phyloP scores from a whole-genome alignment of 2,329 filamentous ascomycete genomes.

The Alternaria alternata region DNA sequence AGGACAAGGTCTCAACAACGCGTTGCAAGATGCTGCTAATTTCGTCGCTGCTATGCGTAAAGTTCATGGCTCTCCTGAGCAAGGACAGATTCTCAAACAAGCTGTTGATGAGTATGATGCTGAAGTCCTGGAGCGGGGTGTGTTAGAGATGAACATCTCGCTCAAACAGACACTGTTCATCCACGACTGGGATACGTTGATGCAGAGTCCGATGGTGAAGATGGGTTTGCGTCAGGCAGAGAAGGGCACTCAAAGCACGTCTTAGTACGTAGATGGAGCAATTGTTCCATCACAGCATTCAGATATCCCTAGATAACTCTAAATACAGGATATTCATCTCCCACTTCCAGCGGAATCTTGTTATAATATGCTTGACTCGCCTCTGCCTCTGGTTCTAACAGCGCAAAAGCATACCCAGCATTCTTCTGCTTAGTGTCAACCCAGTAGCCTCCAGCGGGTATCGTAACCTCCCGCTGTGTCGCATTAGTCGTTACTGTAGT shows the following conservation, averaged over 20 bases:
- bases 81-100: conserved; percentile 9
- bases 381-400: neutral
- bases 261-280: neutral
- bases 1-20: conserved; percentile 49
- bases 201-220: conserved; percentile 39
- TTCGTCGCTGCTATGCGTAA: conserved; percentile 23
- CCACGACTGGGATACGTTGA: conserved; percentile 51
- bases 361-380: neutral
- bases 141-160: conserved; percentile 56
- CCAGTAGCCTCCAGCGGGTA: neutral
- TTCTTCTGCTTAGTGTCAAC: neutral
- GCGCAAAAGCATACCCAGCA: neutral
- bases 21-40: conserved; percentile 41
- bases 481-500: neutral
- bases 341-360: neutral
- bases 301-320: neutral
- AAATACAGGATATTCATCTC: neutral
- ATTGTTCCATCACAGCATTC: too few relatives aligned
- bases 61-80: neutral
- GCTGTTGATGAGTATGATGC: conserved; percentile 41
- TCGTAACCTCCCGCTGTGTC: neutral
- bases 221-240: conserved; percentile 22
- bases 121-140: conserved; percentile 50
- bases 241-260: neutral
- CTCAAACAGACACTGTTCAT: conserved; percentile 48